phyloP scores from a whole-genome alignment of 2,329 filamentous ascomycete genomes.

The Fusarium praegraminearum region DNA sequence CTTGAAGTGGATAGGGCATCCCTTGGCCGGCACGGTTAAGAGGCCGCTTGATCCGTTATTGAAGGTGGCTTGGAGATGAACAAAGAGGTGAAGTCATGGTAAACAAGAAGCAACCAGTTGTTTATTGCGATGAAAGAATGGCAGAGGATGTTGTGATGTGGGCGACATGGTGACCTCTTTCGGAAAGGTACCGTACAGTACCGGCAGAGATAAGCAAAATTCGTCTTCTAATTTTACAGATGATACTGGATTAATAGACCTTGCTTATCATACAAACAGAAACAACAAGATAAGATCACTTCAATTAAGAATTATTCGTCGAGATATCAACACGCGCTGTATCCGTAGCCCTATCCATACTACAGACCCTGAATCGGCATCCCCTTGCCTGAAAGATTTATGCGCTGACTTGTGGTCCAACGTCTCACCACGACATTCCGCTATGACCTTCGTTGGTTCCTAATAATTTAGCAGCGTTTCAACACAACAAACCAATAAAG shows the following conservation, averaged over 20 bases:
- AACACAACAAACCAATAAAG: conserved; percentile 4
- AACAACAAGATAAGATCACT: background rate
- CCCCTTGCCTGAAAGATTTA: background rate
- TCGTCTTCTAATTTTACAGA: background rate
- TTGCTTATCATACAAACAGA: background rate
- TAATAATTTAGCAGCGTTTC: conserved; percentile 11
- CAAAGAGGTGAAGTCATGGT: background rate
- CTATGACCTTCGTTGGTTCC: conserved; percentile 15
- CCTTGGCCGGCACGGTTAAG: conserved; percentile 28
- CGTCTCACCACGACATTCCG: conserved; percentile 31
- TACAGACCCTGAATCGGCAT: background rate
- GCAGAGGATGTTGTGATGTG: background rate
- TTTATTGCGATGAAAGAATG: background rate
- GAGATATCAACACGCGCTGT: background rate
- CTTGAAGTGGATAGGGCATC: conserved; percentile 36
- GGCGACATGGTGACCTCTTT: too few relatives aligned
- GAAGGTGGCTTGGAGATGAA: background rate
- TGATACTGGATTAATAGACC: background rate
- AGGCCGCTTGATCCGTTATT: conserved; percentile 36
- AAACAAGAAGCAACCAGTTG: background rate
- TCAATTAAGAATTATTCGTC: background rate
- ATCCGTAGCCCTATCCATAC: background rate
- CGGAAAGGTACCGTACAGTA: too few relatives aligned
- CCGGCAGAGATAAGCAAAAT: background rate
- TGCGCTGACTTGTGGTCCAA: conserved; percentile 13